phyloP scores from a whole-genome alignment of 352 stramenopile genomes.

The Peronospora farinosa region DNA sequence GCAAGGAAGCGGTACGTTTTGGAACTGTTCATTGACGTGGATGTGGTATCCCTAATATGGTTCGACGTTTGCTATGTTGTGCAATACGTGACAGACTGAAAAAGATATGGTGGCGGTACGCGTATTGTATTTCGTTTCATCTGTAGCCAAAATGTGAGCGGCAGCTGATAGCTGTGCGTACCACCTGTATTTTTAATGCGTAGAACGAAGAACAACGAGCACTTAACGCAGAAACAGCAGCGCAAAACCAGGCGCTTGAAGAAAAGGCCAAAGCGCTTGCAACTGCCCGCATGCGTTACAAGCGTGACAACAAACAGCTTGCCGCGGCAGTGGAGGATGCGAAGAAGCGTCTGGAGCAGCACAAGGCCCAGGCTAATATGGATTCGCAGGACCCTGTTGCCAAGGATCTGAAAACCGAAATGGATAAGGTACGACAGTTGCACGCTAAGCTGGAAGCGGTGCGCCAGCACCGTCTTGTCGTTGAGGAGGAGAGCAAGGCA shows the following conservation, averaged over 20 bases:
- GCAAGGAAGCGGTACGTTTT: conserved; percentile 74
- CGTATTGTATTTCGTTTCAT: not conserved
- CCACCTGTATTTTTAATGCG: conserved; percentile 2
- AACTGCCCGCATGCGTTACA: conserved; percentile 85
- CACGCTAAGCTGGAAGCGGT: conserved; percentile 82
- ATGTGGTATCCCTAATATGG: conserved; percentile 4
- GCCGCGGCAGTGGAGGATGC: conserved; percentile 65
- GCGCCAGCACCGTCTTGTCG: conserved; percentile 74
- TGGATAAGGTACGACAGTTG: conserved; percentile 79
- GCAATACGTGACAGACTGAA: conserved; percentile 50
- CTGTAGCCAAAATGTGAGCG: not conserved
- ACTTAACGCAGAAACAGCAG: conserved; percentile 76
- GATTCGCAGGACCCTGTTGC: conserved; percentile 69
- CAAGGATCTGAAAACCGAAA: conserved; percentile 78
- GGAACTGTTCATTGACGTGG: not conserved
- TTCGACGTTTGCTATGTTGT: conserved; percentile 7
- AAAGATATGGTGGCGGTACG: conserved; percentile 82
- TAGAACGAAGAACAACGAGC: conserved; percentile 86
- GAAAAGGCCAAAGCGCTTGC: conserved; percentile 84
- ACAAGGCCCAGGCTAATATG: conserved; percentile 69
- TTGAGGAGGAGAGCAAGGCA: conserved; percentile 86
- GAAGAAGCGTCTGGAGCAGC: conserved; percentile 76
- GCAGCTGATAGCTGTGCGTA: conserved; percentile 1
- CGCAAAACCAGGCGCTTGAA: conserved; percentile 79
- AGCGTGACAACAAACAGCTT: conserved; percentile 83